A percentile compares a stretch with the other conserved stretches of the same genome.
These are phyloP conservation scores for Oemleria cerasiformis DNA, from an alignment of 306 rosid species.

Conservation along the genomic window DNA sequence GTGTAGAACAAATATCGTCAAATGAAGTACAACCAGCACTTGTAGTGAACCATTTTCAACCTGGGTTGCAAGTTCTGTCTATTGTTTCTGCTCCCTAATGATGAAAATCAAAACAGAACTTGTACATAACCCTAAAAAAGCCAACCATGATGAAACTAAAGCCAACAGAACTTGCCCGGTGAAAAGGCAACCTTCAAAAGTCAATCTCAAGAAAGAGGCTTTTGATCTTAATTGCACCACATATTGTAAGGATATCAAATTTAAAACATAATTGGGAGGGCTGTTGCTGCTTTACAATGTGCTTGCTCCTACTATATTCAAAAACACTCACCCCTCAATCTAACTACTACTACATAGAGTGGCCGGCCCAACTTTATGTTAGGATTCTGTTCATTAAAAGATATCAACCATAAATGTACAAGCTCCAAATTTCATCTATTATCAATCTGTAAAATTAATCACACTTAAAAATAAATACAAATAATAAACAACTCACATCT, in stretches of 20 bases:
- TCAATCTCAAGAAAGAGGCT: neutral
- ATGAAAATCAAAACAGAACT: too few species aligned
- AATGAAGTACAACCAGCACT: neutral
- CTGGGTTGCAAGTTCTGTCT: neutral
- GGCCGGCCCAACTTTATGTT: neutral
- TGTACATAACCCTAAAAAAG: neutral
- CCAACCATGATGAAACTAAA: neutral
- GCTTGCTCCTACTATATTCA: neutral
- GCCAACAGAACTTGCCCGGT: neutral
- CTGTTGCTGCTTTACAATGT: neutral
- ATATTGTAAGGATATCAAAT: neutral
- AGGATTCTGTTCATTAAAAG: neutral
- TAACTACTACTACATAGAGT: neutral
- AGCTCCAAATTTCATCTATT: neutral
- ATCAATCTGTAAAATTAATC: neutral
- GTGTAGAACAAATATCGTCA: neutral
- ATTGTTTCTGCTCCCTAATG: neutral
- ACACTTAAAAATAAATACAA: neutral
- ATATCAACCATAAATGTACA: too few species aligned
- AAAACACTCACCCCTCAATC: neutral
- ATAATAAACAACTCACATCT: slow-evolving; percentile 60
- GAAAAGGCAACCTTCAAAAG: neutral
- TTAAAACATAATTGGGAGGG: neutral
- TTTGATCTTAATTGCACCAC: neutral
- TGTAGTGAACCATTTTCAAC: too few species aligned